Conservation (phyloP, 768 basidiomycete species). For the Sarcomyxa edulis region DNA sequence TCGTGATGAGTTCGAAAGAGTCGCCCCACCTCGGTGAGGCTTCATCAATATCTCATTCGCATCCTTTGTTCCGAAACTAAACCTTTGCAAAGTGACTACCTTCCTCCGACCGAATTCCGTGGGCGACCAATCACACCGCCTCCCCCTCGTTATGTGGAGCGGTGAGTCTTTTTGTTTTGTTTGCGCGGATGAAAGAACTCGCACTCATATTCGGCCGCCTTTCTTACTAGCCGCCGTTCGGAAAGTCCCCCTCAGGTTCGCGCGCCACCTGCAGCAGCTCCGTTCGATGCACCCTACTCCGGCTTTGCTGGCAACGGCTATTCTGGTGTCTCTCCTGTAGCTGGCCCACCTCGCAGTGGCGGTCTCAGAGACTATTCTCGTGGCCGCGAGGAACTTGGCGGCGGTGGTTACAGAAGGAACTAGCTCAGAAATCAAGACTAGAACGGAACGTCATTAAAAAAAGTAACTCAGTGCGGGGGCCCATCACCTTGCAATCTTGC, state of each 20-base stretch:
- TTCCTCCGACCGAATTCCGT: constrained; percentile 35
- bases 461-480: constrained; percentile 4
- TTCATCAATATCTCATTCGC: background rate
- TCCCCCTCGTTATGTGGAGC: constrained; percentile 43
- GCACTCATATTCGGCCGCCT: constrained; percentile 1
- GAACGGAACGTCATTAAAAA: background rate
- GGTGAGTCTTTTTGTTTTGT: constrained; percentile 44
- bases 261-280: constrained; percentile 33
- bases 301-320: constrained; percentile 47
- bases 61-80: constrained; percentile 1
- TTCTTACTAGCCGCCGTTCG: constrained; percentile 55
- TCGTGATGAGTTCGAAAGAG: constrained; percentile 63
- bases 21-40: constrained; percentile 45
- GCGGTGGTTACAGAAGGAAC: constrained; percentile 33
- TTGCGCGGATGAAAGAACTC: constrained; percentile 1
- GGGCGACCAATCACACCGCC: constrained; percentile 50
- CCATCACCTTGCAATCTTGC: background rate
- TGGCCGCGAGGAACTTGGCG: constrained; percentile 34
- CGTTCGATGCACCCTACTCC: constrained; percentile 48
- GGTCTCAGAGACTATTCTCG: constrained; percentile 42
- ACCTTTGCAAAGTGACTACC: constrained; percentile 43
- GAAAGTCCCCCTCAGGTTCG: constrained; percentile 64
- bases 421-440: constrained; percentile 21
- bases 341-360: constrained; percentile 26
- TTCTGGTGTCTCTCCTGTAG: constrained; percentile 29